A percentile compares a stretch with the other conserved stretches of the same genome.
phyloP scores from a whole-genome alignment of 805 yeast genomes.

The Nakazawaea ernobii region DNA sequence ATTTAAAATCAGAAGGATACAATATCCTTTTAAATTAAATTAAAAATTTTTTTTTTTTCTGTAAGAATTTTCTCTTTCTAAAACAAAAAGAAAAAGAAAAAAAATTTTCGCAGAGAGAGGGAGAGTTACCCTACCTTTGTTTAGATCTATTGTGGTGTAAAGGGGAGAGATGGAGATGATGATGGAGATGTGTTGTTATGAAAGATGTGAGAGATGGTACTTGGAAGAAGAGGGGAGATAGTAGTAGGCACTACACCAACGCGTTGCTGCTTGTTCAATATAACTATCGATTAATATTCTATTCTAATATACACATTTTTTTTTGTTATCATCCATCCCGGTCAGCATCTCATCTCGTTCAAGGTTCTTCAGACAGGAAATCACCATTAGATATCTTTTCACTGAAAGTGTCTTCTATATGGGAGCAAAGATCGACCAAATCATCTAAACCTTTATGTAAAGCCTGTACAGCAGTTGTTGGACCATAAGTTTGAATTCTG shows the following conservation, averaged over 20 bases:
- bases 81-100: too few relatives aligned
- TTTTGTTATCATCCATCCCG: neutral
- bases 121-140: too few relatives aligned
- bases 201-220: too few relatives aligned
- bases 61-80: too few relatives aligned
- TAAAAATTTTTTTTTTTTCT: too few relatives aligned
- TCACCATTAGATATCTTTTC: constrained; percentile 58
- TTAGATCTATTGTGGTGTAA: too few relatives aligned
- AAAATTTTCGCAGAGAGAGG: too few relatives aligned
- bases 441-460: constrained; percentile 87
- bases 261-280: neutral
- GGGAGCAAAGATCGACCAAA: constrained; percentile 74
- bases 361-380: constrained; percentile 45
- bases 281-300: neutral
- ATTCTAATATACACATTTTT: neutral
- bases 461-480: constrained; percentile 85
- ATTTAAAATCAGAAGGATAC: too few relatives aligned
- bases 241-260: neutral
- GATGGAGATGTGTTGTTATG: too few relatives aligned
- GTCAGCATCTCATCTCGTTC: constrained; percentile 12
- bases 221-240: neutral
- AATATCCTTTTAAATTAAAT: too few relatives aligned
- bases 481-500: constrained; percentile 90
- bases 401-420: constrained; percentile 73
- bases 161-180: too few relatives aligned